Conservation (phyloP, 2,329 filamentous ascomycete genomes). For the Aspergillus jensenii region DNA sequence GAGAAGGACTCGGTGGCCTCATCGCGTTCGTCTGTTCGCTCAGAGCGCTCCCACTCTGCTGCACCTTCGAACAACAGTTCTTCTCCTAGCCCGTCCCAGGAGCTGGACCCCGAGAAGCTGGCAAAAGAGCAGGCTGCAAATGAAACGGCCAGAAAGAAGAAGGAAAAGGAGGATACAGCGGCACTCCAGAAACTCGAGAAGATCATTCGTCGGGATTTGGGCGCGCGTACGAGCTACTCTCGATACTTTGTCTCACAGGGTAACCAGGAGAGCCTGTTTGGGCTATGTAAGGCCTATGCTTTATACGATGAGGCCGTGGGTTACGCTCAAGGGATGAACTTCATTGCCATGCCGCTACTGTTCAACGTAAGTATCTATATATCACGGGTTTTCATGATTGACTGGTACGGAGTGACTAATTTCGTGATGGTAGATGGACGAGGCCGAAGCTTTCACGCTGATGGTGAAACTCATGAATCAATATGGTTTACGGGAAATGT, state of each 20-base stretch:
- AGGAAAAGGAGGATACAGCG: constrained; percentile 72
- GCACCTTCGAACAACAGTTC: constrained; percentile 57
- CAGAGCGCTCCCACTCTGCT: constrained; percentile 66
- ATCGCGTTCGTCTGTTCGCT: constrained; percentile 82
- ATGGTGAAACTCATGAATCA: constrained; percentile 95
- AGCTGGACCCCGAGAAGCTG: constrained; percentile 64
- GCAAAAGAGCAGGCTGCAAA: constrained; percentile 64
- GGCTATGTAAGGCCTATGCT: constrained; percentile 95
- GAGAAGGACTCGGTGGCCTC: constrained; percentile 63
- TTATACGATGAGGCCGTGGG: constrained; percentile 92
- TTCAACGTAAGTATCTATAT: constrained; percentile 69
- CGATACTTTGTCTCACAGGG: constrained; percentile 91
- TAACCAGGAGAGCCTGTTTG: constrained; percentile 89
- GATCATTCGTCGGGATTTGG: constrained; percentile 84
- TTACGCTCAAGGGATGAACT: constrained; percentile 99
- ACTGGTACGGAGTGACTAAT: constrained; percentile 8
- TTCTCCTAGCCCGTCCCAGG: constrained; percentile 57
- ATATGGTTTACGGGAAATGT: constrained; percentile 88
- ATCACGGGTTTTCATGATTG: not conserved
- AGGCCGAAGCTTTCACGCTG: constrained; percentile 93
- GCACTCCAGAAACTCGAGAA: constrained; percentile 84
- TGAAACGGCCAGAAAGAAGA: constrained; percentile 70
- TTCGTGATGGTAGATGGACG: constrained; percentile 68
- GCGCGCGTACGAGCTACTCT: constrained; percentile 90
- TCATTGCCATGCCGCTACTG: constrained; percentile 90